These are phyloP conservation scores for Talaromyces marneffei DNA, from an alignment of 2,329 filamentous ascomycete genomes.

Conservation along the genomic window DNA sequence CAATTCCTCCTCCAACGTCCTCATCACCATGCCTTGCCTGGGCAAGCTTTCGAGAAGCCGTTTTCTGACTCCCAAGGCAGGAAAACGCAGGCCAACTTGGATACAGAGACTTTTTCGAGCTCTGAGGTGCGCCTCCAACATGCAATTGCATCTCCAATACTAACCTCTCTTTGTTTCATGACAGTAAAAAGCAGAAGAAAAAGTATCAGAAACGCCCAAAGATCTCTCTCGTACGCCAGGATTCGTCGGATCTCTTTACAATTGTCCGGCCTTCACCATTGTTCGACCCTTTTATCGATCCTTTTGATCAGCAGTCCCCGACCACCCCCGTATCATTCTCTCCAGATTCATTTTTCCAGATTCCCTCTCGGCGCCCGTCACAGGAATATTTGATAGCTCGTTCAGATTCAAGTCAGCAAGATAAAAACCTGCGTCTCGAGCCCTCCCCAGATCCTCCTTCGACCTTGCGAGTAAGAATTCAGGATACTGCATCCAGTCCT, in stretches of 20 bases:
- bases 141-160: not conserved
- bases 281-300: conserved; percentile 1
- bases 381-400: not conserved
- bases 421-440: not conserved
- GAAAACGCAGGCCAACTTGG: not conserved
- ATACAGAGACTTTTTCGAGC: not conserved
- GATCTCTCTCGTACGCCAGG: not conserved
- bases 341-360: not conserved
- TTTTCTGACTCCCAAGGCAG: conserved; percentile 2
- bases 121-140: not conserved
- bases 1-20: not conserved
- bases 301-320: not conserved
- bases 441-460: not conserved
- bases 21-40: not conserved
- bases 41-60: not conserved
- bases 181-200: not conserved
- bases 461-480: not conserved
- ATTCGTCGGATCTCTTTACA: not conserved
- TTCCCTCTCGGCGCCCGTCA: not conserved
- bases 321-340: not conserved
- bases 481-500: not conserved
- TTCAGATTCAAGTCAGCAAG: not conserved
- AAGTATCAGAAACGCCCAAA: not conserved
- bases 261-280: not conserved
- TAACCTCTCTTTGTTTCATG: not conserved